Evolutionary conservation across 345 rosid species (phyloP).

Genomic region (Eucalyptus regnans): DNA sequence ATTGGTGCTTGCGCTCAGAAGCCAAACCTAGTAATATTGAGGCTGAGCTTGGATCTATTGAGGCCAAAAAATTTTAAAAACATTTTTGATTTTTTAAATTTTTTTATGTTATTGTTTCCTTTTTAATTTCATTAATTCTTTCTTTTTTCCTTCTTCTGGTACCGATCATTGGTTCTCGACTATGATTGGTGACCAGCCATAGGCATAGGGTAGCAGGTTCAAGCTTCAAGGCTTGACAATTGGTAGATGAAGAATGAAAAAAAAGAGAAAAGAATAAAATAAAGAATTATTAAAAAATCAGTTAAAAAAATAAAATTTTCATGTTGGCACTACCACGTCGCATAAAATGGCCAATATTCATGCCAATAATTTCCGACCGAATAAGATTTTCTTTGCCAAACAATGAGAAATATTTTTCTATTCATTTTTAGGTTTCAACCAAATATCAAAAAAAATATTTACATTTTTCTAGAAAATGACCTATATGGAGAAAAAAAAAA

Average conservation of each 20-base stretch:
- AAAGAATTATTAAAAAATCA: too few species aligned
- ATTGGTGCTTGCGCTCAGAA: too few species aligned
- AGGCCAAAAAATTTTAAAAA: neutral
- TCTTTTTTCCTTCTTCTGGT: neutral
- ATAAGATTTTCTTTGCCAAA: neutral
- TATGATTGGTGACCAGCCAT: neutral
- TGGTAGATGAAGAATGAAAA: too few species aligned
- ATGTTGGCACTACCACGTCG: fast-evolving
- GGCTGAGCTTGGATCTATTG: fast-evolving
- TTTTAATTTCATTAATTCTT: too few species aligned
- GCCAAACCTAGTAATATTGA: neutral
- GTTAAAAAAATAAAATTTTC: too few species aligned
- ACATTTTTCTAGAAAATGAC: too few species aligned
- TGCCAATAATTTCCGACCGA: too few species aligned
- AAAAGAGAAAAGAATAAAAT: too few species aligned
- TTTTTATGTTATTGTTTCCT: too few species aligned
- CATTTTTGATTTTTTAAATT: too few species aligned
- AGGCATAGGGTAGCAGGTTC: neutral
- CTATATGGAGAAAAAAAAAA: neutral
- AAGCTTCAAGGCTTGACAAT: neutral
- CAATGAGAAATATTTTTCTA: neutral
- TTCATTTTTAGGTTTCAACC: neutral
- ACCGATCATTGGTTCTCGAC: fast-evolving
- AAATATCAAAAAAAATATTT: too few species aligned
- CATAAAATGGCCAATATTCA: fast-evolving